Conservation (phyloP, 331 rosid genomes). For the Acacia pycnantha region DNA sequence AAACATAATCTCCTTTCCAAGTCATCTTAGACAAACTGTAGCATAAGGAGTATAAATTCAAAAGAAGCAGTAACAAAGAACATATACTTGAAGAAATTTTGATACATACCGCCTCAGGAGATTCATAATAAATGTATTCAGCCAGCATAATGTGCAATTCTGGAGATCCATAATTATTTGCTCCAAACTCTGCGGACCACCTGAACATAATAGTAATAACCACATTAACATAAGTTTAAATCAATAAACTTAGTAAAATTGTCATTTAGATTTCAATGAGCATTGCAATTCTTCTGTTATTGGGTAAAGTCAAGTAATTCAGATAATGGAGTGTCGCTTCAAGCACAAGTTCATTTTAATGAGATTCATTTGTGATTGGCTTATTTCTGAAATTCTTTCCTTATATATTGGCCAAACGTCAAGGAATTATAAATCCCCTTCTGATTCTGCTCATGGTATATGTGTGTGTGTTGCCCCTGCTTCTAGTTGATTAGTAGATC, state of each 20-base stretch:
- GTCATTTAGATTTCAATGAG: not conserved
- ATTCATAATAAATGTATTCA: constrained; percentile 80
- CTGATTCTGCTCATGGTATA: not conserved
- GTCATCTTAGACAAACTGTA: not conserved
- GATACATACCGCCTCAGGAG: constrained; percentile 91
- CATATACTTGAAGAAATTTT: not conserved
- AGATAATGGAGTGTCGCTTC: not conserved
- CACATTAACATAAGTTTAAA: not conserved
- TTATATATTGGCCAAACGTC: not conserved
- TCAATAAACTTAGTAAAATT: not conserved
- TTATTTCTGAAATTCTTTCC: not conserved
- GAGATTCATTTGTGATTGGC: not conserved
- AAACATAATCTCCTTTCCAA: constrained; percentile 12
- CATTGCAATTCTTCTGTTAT: not conserved
- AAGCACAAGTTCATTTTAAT: not conserved
- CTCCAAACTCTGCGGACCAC: constrained; percentile 93
- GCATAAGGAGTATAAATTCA: constrained; percentile 13
- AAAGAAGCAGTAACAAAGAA: constrained; percentile 27
- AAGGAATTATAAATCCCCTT: not conserved
- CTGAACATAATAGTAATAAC: constrained; percentile 39
- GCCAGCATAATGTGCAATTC: constrained; percentile 86
- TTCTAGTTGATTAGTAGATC: not conserved
- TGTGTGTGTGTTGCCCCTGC: not conserved
- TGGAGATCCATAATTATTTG: constrained; percentile 67
- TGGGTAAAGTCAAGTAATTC: not conserved